A percentile compares a stretch with the other conserved stretches of the same genome.
Conservation (phyloP, 345 rosid genomes). For the Euphorbia pulcherrima region DNA sequence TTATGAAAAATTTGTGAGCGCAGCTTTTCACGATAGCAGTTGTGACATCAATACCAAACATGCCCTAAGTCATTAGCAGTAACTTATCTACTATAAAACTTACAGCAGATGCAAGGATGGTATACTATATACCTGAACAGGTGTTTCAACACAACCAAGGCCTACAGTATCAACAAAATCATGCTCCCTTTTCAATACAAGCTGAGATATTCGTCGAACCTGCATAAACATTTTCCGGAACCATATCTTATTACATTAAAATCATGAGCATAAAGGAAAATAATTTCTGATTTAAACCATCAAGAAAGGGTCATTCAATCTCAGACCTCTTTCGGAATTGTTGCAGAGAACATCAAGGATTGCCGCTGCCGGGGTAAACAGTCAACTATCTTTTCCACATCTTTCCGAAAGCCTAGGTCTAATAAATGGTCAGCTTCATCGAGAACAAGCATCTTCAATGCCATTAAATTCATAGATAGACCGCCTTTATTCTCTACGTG, state of each 20-base stretch:
- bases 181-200: constrained; percentile 83
- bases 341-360: constrained; percentile 80
- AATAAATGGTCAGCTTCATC: constrained; percentile 96
- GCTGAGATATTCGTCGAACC: constrained; percentile 94
- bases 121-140: constrained; percentile 46
- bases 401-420: constrained; percentile 93
- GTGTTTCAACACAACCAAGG: constrained; percentile 73
- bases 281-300: background rate
- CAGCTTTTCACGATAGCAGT: too few species aligned
- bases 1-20: too few species aligned
- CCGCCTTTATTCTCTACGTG: constrained; percentile 86
- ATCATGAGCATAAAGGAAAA: constrained; percentile 5
- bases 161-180: constrained; percentile 73
- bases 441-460: constrained; percentile 77
- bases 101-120: background rate
- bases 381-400: constrained; percentile 81
- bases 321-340: constrained; percentile 87
- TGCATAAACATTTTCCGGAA: constrained; percentile 21
- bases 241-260: constrained; percentile 1
- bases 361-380: constrained; percentile 86
- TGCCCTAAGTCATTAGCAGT: background rate
- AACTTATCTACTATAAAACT: background rate
- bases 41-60: too few species aligned
- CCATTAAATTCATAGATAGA: constrained; percentile 77
- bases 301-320: constrained; percentile 10